A percentile compares a stretch with the other conserved stretches of the same genome.
phyloP scores from a whole-genome alignment of 169 alveolate species.

The Plasmodium vivax region DNA sequence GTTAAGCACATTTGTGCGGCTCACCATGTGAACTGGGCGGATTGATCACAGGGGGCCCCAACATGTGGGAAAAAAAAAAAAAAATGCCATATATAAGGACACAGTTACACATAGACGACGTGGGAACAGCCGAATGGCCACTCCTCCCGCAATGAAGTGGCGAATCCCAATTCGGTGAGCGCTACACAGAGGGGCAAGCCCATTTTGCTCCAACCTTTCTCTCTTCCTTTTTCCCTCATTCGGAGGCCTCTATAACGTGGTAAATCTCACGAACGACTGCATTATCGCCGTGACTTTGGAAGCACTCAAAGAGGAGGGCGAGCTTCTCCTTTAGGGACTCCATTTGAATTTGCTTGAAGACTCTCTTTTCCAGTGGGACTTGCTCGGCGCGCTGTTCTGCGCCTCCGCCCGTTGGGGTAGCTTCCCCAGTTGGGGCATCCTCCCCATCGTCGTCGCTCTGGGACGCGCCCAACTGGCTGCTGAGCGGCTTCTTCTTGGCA shows the following conservation, averaged over 20 bases:
- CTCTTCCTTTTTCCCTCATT: neutral
- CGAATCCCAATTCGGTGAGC: neutral
- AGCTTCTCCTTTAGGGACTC: constrained; percentile 68
- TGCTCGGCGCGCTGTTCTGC: neutral
- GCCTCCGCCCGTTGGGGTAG: neutral
- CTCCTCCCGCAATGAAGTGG: neutral
- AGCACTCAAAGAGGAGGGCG: constrained; percentile 47
- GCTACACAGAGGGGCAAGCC: neutral
- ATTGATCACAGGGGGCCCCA: neutral
- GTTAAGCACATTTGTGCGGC: neutral
- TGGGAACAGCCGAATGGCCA: neutral
- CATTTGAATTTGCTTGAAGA: constrained; percentile 67
- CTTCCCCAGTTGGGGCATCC: neutral
- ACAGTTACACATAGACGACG: neutral
- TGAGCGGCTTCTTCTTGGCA: neutral
- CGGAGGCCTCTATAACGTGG: constrained; percentile 25
- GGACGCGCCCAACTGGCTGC: neutral
- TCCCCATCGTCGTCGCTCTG: neutral
- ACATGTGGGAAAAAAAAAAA: neutral
- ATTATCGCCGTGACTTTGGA: constrained; percentile 28
- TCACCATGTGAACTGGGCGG: neutral
- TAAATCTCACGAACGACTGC: constrained; percentile 9
- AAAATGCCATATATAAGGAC: neutral
- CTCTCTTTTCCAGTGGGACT: constrained; percentile 51
- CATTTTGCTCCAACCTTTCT: neutral